Evolutionary conservation across 129 eudicot genomes (phyloP).

Genomic region (Tanacetum coccineum): DNA sequence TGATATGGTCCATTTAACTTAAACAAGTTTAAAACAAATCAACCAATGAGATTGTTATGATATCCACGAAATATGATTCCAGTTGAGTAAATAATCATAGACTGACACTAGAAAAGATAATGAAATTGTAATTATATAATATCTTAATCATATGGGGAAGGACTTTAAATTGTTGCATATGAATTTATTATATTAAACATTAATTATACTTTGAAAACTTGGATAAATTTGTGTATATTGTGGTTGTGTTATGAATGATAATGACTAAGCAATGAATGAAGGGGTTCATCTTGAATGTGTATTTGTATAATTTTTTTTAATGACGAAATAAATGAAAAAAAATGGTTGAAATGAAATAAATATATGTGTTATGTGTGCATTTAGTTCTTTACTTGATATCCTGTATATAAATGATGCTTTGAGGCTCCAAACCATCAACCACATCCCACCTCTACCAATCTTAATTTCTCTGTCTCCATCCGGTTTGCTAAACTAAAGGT

Average conservation of each 20-base stretch:
- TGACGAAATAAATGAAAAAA: too few species aligned
- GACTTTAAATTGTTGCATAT: too few species aligned
- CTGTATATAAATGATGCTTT: slow-evolving; percentile 37
- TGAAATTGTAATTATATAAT: too few species aligned
- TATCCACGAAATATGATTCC: too few species aligned
- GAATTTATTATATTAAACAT: background rate
- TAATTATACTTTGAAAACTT: background rate
- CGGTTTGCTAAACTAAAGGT: slow-evolving; percentile 36
- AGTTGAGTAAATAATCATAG: background rate
- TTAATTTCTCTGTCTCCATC: slow-evolving; percentile 12
- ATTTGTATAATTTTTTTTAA: too few species aligned
- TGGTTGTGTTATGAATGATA: slow-evolving; percentile 4
- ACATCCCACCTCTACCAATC: slow-evolving; percentile 12
- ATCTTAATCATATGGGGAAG: too few species aligned
- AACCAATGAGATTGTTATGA: too few species aligned
- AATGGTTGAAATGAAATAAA: background rate
- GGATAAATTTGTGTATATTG: background rate
- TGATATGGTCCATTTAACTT: background rate
- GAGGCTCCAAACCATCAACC: slow-evolving; percentile 53
- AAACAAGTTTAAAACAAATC: too few species aligned
- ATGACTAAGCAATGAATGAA: slow-evolving; percentile 19
- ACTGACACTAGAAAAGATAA: background rate
- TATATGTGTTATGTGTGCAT: slow-evolving; percentile 9
- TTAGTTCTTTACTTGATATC: slow-evolving; percentile 2
- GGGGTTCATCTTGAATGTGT: slow-evolving; percentile 7